Conservation (phyloP, 495 filamentous ascomycete species). For the Darksidea phi region DNA sequence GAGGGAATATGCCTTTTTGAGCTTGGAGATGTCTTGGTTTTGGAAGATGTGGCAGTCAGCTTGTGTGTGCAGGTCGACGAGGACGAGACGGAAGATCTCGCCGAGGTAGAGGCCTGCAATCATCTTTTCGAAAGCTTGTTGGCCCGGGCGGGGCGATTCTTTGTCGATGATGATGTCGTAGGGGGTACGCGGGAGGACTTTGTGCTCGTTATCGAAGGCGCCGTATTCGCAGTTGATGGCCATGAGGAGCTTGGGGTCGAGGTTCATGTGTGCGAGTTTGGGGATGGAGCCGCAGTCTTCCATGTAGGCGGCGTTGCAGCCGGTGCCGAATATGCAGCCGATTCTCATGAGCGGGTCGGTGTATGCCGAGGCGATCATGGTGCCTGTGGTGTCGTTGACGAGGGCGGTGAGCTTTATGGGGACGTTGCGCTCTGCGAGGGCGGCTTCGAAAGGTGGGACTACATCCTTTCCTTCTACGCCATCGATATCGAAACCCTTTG, state of each 20-base stretch:
- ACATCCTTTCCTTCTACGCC: conserved; percentile 95
- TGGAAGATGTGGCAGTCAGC: conserved; percentile 76
- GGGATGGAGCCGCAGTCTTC: conserved; percentile 87
- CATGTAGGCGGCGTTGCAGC: conserved; percentile 98
- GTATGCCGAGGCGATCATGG: conserved; percentile 96
- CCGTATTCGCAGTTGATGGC: conserved; percentile 99
- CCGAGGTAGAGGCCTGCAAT: conserved; percentile 93
- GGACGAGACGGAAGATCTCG: conserved; percentile 87
- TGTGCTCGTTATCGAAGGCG: conserved; percentile 95
- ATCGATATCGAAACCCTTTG: conserved; percentile 96
- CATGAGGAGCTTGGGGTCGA: conserved; percentile 86
- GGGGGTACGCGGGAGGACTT: conserved; percentile 83
- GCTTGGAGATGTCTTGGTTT: conserved; percentile 72
- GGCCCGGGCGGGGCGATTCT: conserved; percentile 88
- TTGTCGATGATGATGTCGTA: conserved; percentile 85
- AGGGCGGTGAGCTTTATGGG: conserved; percentile 91
- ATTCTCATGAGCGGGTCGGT: conserved; percentile 90
- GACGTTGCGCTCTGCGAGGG: conserved; percentile 73
- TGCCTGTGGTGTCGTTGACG: conserved; percentile 98
- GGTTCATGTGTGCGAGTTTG: conserved; percentile 89
- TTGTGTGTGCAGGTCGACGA: conserved; percentile 80
- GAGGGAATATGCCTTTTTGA: conserved; percentile 79
- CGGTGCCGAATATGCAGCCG: conserved; percentile 97
- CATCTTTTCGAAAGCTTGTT: conserved; percentile 98
- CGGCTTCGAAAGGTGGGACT: conserved; percentile 86